phyloP scores from a whole-genome alignment of 768 basidiomycete genomes.

The Xanthoconium purpureum region DNA sequence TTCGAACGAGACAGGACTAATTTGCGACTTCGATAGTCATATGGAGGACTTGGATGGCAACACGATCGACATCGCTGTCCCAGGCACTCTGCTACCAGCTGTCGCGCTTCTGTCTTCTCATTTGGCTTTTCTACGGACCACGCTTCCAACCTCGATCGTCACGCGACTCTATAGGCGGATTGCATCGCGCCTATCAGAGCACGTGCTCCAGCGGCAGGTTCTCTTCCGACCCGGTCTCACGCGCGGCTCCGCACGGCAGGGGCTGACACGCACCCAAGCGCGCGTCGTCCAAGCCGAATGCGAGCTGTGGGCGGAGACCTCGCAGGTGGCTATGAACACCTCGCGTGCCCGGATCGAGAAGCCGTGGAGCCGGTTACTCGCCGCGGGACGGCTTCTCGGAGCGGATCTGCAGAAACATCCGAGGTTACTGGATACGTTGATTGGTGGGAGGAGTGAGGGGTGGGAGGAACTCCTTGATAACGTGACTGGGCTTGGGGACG shows the following conservation, averaged over 20 bases:
- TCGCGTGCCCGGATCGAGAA: constrained; percentile 54
- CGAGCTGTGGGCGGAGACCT: constrained; percentile 82
- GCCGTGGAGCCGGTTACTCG: constrained; percentile 73
- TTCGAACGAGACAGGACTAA: neutral
- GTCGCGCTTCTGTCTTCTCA: constrained; percentile 81
- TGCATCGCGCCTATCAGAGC: constrained; percentile 64
- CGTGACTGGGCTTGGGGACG: constrained; percentile 52
- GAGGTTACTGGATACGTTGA: constrained; percentile 12
- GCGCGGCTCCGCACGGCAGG: constrained; percentile 24
- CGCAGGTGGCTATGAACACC: constrained; percentile 52
- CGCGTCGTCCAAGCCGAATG: constrained; percentile 65
- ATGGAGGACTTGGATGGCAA: constrained; percentile 7
- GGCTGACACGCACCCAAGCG: constrained; percentile 45
- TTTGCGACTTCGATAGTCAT: constrained; percentile 7
- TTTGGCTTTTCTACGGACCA: constrained; percentile 60
- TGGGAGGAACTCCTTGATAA: constrained; percentile 53
- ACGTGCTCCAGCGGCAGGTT: constrained; percentile 82
- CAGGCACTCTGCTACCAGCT: constrained; percentile 70
- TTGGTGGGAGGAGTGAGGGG: constrained; percentile 24
- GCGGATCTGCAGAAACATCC: constrained; percentile 46
- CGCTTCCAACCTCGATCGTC: constrained; percentile 56
- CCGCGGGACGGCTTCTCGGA: constrained; percentile 66
- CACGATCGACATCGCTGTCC: constrained; percentile 44
- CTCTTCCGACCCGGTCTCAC: constrained; percentile 72
- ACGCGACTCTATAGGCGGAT: constrained; percentile 73